A percentile compares a stretch with the other conserved stretches of the same genome.
Conservation (phyloP, 192 early-diverging fungal genomes). For the Umbelopsis sp. region DNA sequence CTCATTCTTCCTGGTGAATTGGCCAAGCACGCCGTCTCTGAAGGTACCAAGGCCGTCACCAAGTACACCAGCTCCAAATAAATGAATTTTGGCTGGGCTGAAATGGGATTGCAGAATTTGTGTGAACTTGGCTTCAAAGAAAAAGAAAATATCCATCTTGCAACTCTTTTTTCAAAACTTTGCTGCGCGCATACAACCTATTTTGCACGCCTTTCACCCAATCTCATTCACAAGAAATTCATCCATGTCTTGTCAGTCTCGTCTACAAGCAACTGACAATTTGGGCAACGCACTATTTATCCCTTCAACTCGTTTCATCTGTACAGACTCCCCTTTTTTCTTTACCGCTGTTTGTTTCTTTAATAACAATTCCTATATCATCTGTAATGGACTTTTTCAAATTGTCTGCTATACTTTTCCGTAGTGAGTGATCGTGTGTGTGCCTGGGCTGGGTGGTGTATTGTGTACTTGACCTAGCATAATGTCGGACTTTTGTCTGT, state of each 20-base stretch:
- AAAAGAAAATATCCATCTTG: not conserved
- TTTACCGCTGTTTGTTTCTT: constrained; percentile 23
- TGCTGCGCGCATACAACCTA: constrained; percentile 7
- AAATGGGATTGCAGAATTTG: not conserved
- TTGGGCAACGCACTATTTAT: constrained; percentile 17
- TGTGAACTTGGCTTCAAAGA: not conserved
- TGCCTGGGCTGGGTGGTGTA: not conserved
- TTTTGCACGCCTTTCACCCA: not conserved
- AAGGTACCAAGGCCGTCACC: constrained; percentile 98
- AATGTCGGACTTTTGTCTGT: no score
- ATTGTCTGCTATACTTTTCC: not conserved
- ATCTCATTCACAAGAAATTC: not conserved
- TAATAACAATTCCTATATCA: constrained; percentile 24
- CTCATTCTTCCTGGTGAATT: constrained; percentile 87
- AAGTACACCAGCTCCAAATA: constrained; percentile 90
- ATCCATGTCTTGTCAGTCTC: not conserved
- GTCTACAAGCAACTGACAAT: not conserved
- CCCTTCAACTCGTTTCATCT: constrained; percentile 23
- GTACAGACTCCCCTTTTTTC: constrained; percentile 21
- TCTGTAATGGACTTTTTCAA: constrained; percentile 13
- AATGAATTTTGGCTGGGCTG: constrained; percentile 22
- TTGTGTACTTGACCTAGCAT: no score
- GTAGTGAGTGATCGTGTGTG: not conserved
- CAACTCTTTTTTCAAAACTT: not conserved
- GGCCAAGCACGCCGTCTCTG: constrained; percentile 96